These are phyloP conservation scores for Aureobasidium sp. DNA, from an alignment of 2,329 filamentous ascomycete species.

Conservation along the genomic window DNA sequence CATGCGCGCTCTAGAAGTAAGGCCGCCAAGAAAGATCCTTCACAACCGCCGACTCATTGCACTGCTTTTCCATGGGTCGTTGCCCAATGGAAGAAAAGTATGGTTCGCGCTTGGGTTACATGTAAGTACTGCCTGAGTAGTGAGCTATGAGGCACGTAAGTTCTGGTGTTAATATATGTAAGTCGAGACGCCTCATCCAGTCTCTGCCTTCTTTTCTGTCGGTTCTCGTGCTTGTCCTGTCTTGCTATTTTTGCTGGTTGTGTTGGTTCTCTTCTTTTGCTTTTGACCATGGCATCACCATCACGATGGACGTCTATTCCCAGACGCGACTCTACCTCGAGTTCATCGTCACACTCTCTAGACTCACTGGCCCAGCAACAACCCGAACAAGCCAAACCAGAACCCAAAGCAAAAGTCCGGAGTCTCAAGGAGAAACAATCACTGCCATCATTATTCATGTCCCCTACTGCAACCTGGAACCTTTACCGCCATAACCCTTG, in stretches of 20 bases:
- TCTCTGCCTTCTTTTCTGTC: background rate
- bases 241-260: background rate
- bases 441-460: background rate
- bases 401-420: background rate
- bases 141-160: background rate
- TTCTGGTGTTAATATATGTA: background rate
- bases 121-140: background rate
- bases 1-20: background rate
- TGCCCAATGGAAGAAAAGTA: background rate
- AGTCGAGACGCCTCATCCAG: background rate
- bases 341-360: background rate
- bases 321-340: background rate
- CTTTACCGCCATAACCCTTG: background rate
- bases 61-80: background rate
- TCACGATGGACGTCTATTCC: background rate
- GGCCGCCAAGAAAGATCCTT: background rate
- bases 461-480: background rate
- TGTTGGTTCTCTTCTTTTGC: background rate
- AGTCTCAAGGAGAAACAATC: background rate
- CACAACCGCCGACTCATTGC: background rate
- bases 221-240: background rate
- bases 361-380: background rate
- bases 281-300: background rate
- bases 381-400: background rate
- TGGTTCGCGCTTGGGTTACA: background rate